These are phyloP conservation scores for Endocalyx cinctus DNA, from an alignment of 2,329 filamentous ascomycete species.

Conservation along the genomic window DNA sequence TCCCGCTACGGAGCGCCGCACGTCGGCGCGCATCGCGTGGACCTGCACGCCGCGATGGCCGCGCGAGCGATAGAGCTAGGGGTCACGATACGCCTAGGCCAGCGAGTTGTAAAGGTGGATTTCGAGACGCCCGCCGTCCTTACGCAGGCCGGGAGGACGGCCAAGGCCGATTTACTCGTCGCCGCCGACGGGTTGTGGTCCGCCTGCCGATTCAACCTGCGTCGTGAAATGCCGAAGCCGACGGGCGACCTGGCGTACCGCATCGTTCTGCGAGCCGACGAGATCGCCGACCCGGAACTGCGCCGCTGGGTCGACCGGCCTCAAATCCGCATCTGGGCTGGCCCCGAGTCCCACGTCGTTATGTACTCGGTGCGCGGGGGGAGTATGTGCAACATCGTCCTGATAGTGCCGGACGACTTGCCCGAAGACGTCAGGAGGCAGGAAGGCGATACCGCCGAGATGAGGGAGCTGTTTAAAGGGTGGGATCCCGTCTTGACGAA, in stretches of 20 bases:
- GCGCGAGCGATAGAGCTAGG: slow-evolving; percentile 12
- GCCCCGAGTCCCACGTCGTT: slow-evolving; percentile 46
- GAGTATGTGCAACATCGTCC: slow-evolving; percentile 41
- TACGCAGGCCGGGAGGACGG: slow-evolving; percentile 27
- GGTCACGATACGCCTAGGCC: slow-evolving; percentile 9
- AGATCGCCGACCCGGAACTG: slow-evolving; percentile 44
- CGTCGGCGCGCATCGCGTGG: slow-evolving; percentile 42
- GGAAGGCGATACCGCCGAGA: slow-evolving; percentile 13
- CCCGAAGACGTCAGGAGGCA: slow-evolving; percentile 19
- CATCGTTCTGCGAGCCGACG: slow-evolving; percentile 41
- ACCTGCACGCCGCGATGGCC: slow-evolving; percentile 13
- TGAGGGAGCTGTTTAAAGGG: slow-evolving; percentile 16
- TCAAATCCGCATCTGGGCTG: slow-evolving; percentile 50
- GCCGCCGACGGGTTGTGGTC: slow-evolving; percentile 46
- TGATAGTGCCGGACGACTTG: slow-evolving; percentile 42
- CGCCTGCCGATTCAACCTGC: slow-evolving; percentile 37
- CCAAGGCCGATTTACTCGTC: slow-evolving; percentile 39
- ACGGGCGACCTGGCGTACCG: slow-evolving; percentile 56
- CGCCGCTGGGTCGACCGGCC: slow-evolving; percentile 39
- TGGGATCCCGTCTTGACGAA: slow-evolving; percentile 16
- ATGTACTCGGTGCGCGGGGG: slow-evolving; percentile 41
- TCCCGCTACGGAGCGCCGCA: slow-evolving; percentile 29
- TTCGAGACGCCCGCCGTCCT: slow-evolving; percentile 38
- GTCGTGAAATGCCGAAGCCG: slow-evolving; percentile 38
- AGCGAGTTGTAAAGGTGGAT: slow-evolving; percentile 26